A percentile compares a stretch with the other conserved stretches of the same genome.
Evolutionary conservation across 345 rosid species (phyloP).

Genomic region (Pelargonium nanum): DNA sequence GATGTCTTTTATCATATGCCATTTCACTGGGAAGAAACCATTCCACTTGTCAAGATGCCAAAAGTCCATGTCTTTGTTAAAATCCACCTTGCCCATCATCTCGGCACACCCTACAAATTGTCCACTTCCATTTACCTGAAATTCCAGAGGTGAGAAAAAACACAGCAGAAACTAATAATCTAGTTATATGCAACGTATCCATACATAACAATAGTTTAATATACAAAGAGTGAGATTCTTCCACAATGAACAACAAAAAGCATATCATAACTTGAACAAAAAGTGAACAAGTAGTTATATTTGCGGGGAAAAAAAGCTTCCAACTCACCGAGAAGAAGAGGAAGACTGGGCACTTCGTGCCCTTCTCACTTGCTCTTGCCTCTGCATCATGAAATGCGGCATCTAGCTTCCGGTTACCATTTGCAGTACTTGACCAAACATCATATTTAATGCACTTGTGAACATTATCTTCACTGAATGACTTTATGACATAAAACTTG

Average conservation of each 20-base stretch:
- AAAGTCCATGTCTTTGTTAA: constrained; percentile 61
- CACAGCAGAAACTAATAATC: too few relatives aligned
- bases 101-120: constrained; percentile 79
- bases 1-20: constrained; percentile 68
- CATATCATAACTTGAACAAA: too few relatives aligned
- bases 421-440: constrained; percentile 69
- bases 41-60: constrained; percentile 80
- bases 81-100: constrained; percentile 68
- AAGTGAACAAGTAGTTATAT: too few relatives aligned
- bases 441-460: constrained; percentile 67
- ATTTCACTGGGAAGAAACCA: constrained; percentile 67
- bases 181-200: too few relatives aligned
- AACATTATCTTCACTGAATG: constrained; percentile 71
- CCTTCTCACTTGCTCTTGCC: constrained; percentile 28
- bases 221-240: too few relatives aligned
- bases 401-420: constrained; percentile 66
- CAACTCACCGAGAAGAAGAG: constrained; percentile 65
- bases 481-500: constrained; percentile 61
- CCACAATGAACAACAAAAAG: too few relatives aligned
- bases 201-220: too few relatives aligned
- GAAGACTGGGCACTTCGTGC: constrained; percentile 47
- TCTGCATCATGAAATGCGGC: constrained; percentile 49
- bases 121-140: constrained; percentile 76
- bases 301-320: neutral
- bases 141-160: neutral